Conservation (phyloP, 2,329 filamentous ascomycete species). For the Penicillium sp. region DNA sequence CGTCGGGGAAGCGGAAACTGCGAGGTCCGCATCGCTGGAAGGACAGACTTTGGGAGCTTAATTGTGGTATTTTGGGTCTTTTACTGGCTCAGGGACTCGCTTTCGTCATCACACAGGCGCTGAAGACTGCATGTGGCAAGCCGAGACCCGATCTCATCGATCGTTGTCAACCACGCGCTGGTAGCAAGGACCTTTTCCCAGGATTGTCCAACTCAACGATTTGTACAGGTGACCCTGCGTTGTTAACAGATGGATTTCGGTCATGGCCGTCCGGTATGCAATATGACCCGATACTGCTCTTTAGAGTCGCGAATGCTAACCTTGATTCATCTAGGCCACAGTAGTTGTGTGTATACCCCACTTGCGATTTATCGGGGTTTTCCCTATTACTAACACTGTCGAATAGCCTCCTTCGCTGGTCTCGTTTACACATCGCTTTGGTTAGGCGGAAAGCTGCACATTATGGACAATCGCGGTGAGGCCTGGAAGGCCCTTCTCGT, state of each 20-base stretch:
- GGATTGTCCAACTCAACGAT: constrained; percentile 51
- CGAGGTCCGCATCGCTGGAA: constrained; percentile 53
- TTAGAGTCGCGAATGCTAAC: constrained; percentile 5
- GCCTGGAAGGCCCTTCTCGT: constrained; percentile 60
- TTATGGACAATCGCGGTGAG: constrained; percentile 60
- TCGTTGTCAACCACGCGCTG: constrained; percentile 49
- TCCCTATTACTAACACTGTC: constrained; percentile 19
- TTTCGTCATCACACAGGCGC: constrained; percentile 57
- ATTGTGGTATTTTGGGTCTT: constrained; percentile 60
- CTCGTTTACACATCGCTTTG: constrained; percentile 61
- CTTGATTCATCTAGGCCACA: constrained; percentile 41
- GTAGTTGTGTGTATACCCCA: constrained; percentile 47
- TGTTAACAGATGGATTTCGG: constrained; percentile 60
- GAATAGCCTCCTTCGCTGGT: constrained; percentile 56
- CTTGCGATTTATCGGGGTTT: background rate
- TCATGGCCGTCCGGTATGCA: constrained; percentile 56
- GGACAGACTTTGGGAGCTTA: constrained; percentile 62
- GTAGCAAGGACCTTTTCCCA: constrained; percentile 36
- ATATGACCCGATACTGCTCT: background rate
- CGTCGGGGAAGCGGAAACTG: constrained; percentile 40
- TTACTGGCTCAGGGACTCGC: constrained; percentile 54
- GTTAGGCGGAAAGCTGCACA: constrained; percentile 59
- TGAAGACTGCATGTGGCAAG: constrained; percentile 62
- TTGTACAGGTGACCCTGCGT: constrained; percentile 51
- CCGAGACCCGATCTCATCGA: constrained; percentile 60